Evolutionary conservation across 1,139 yeast species (phyloP).

Genomic region (Ogataea hybrid): DNA sequence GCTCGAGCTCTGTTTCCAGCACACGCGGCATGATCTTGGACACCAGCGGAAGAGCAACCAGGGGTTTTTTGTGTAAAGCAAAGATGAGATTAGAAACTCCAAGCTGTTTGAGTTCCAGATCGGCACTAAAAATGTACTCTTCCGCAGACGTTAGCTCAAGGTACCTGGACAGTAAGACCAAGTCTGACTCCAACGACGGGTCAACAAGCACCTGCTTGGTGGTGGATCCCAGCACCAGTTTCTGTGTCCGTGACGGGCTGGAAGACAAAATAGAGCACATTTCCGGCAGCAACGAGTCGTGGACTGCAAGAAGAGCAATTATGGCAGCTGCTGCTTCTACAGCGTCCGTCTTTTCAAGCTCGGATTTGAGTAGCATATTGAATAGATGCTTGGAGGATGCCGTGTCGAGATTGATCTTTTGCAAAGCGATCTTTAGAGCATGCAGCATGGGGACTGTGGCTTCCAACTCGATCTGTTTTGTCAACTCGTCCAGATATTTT

Average conservation of each 20-base stretch:
- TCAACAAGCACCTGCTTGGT: slow-evolving; percentile 27
- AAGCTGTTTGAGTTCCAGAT: slow-evolving; percentile 47
- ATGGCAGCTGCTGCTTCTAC: slow-evolving; percentile 4
- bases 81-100: slow-evolving; percentile 60
- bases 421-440: slow-evolving; percentile 41
- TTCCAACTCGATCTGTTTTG: slow-evolving; percentile 31
- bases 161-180: slow-evolving; percentile 19
- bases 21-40: slow-evolving; percentile 51
- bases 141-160: slow-evolving; percentile 23
- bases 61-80: slow-evolving; percentile 59
- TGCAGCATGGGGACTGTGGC: slow-evolving; percentile 36
- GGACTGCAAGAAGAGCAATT: not conserved
- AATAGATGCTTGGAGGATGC: slow-evolving; percentile 28
- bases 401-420: slow-evolving; percentile 18
- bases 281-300: slow-evolving; percentile 29
- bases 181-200: slow-evolving; percentile 10
- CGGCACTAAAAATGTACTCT: slow-evolving; percentile 30
- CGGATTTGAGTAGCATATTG: slow-evolving; percentile 21
- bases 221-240: slow-evolving; percentile 26
- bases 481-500: slow-evolving; percentile 35
- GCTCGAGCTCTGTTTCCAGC: slow-evolving; percentile 49
- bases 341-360: slow-evolving; percentile 4
- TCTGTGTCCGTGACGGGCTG: slow-evolving; percentile 15
- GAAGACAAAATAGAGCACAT: slow-evolving; percentile 14
- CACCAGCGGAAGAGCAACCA: slow-evolving; percentile 46